phyloP scores from a whole-genome alignment of 768 basidiomycete genomes.

The Russula dissimulans region DNA sequence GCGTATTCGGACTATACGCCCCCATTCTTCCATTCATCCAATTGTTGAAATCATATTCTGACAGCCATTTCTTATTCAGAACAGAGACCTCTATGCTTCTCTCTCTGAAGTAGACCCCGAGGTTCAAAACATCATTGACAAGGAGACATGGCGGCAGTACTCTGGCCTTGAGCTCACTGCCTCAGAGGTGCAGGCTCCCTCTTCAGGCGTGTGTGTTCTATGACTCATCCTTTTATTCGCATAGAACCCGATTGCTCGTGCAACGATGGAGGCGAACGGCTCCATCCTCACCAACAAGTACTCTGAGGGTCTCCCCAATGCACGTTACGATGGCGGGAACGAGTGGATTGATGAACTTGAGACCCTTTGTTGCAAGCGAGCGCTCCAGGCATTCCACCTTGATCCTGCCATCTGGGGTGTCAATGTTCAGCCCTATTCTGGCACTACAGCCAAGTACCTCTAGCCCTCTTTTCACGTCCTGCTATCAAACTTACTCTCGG shows the following conservation, averaged over 20 bases:
- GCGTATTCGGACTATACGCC: not conserved
- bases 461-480: slow-evolving; percentile 24
- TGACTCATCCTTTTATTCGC: not conserved
- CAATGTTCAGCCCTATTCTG: slow-evolving; percentile 98
- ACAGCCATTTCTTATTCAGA: slow-evolving; percentile 39
- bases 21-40: too few relatives aligned
- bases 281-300: slow-evolving; percentile 99
- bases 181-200: slow-evolving; percentile 62
- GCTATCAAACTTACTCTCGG: slow-evolving; percentile 2
- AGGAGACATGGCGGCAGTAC: slow-evolving; percentile 98
- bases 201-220: not conserved
- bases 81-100: slow-evolving; percentile 83
- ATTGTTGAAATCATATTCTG: not conserved
- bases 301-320: slow-evolving; percentile 97
- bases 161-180: slow-evolving; percentile 98
- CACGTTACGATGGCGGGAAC: slow-evolving; percentile 96
- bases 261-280: slow-evolving; percentile 97
- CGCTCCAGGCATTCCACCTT: slow-evolving; percentile 91
- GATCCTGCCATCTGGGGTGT: slow-evolving; percentile 93
- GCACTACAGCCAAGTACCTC: slow-evolving; percentile 83
- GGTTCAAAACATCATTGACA: slow-evolving; percentile 95
- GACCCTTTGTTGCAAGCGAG: slow-evolving; percentile 87
- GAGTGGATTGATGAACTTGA: slow-evolving; percentile 98
- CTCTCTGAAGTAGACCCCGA: slow-evolving; percentile 89
- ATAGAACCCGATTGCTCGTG: slow-evolving; percentile 91